Conservation (phyloP, 441 rosid species). For the Gossypium gossypioides region DNA sequence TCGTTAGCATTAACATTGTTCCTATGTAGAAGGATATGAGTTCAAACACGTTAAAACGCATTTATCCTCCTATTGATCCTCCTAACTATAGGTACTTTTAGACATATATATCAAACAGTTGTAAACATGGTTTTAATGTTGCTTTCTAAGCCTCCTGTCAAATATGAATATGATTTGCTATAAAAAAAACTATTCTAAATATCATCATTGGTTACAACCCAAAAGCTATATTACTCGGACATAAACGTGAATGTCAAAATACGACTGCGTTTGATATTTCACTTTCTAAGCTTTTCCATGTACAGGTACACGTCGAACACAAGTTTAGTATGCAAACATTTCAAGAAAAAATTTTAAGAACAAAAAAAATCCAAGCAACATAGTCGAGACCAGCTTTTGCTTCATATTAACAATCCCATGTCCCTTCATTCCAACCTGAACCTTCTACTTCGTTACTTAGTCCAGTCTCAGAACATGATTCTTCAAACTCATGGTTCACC, state of each 20-base stretch:
- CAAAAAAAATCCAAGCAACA: background rate
- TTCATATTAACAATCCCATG: conserved; percentile 20
- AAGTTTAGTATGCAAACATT: too few relatives aligned
- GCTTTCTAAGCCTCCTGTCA: too few relatives aligned
- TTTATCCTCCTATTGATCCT: too few relatives aligned
- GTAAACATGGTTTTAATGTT: too few relatives aligned
- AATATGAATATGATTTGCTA: too few relatives aligned
- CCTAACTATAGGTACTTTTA: too few relatives aligned
- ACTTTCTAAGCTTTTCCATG: background rate
- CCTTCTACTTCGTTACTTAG: conserved; percentile 11
- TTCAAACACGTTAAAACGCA: too few relatives aligned
- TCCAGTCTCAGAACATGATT: conserved; percentile 16
- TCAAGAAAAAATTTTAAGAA: background rate
- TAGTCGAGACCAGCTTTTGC: background rate
- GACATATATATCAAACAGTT: too few relatives aligned
- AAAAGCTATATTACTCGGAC: background rate
- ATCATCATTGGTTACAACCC: background rate
- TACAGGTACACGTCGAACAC: too few relatives aligned
- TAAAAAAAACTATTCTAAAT: too few relatives aligned
- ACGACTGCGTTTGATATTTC: background rate
- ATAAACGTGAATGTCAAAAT: background rate
- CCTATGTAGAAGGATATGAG: too few relatives aligned
- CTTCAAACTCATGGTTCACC: conserved; percentile 4
- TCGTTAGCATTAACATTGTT: too few relatives aligned
- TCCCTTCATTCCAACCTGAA: conserved; percentile 23